Evolutionary conservation across 305 asterid genomes (phyloP), one percentile per base, ranked within the genome.

Genomic region (Fraxinus nigra): DNA sequence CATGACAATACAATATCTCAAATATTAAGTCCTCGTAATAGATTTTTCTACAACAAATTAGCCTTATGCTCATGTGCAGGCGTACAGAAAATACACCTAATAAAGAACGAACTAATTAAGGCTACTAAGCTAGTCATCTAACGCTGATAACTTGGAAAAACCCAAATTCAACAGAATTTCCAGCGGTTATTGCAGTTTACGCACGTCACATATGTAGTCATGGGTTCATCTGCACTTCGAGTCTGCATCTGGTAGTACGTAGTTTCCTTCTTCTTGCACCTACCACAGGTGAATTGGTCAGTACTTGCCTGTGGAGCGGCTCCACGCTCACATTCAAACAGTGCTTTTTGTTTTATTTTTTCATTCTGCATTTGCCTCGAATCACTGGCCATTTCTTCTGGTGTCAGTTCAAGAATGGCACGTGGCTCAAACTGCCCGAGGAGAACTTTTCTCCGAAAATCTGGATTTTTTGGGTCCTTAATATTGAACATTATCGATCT

Each of bases 351-450:
- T 84, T 93, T 94, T 2, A 96, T 81, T 24, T 91, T 89, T 82
- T 90, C 95, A 26, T 92, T 94, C 92, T 94, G 85, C 72, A 51
- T 40, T 84, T 93, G 90, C 72, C 98, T 89, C 70, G 86, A 94
- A 33, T 94, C 95, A 20, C 99, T 94, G 7, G 99, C 99, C 99
- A 94, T 96, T 34, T 96, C 90, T 24, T 92, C 98, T 0, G 98
- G 93, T 0, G 91, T 89, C 86, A 96, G 84, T 1, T 91, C 89
- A 0, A 86, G 85, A 78, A 96, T 54, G 7, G 69, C 69, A 1
- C 75, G 80, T 0, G 98, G 94, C 75, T 85, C 88, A 38, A 90
- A 82, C 22, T 90, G 89, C 22, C 98, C 98, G 0, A 88, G 80
- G 35, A 96, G 89, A 13, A 96, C 93, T 80, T 89, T 93, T 79